Evolutionary conservation across 495 filamentous ascomycete genomes (phyloP).

Genomic region (Chaetomium fimeti): DNA sequence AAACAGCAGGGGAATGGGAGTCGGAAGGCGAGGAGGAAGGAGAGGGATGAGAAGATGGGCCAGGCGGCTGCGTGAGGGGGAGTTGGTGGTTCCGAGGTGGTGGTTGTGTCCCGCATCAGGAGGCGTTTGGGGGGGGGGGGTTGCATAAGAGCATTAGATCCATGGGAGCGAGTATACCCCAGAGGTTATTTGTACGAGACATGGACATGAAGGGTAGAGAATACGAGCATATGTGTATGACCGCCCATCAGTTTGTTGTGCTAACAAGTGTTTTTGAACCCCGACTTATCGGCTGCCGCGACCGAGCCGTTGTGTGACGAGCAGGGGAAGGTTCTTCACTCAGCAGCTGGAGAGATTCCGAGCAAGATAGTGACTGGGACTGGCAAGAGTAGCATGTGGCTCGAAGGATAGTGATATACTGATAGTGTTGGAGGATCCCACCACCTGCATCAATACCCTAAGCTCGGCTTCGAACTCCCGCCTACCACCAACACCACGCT

Average conservation of each 20-base stretch:
- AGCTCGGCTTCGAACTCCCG: not conserved
- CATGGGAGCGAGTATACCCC: not conserved
- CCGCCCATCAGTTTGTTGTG: not conserved
- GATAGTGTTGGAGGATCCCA: not conserved
- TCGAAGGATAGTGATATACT: too few species aligned
- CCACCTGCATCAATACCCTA: not conserved
- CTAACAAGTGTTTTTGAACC: too few species aligned
- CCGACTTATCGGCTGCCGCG: too few species aligned
- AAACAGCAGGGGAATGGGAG: conserved; percentile 29
- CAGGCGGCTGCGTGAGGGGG: conserved; percentile 12
- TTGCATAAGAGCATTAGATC: not conserved
- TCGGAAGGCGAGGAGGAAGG: conserved; percentile 34
- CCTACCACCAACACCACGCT: not conserved
- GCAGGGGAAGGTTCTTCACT: too few species aligned
- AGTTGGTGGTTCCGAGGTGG: not conserved
- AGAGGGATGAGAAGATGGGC: conserved; percentile 31
- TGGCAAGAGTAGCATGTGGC: too few species aligned
- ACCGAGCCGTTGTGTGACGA: too few species aligned
- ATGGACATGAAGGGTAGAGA: not conserved
- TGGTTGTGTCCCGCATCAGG: not conserved
- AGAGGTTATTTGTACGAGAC: not conserved
- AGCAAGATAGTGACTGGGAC: too few species aligned
- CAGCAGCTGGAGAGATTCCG: too few species aligned
- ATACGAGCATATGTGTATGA: not conserved
- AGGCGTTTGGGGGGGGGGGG: not conserved